These are phyloP conservation scores for Coleophoma cylindrospora DNA, from an alignment of 2,329 filamentous ascomycete species.

Conservation along the genomic window DNA sequence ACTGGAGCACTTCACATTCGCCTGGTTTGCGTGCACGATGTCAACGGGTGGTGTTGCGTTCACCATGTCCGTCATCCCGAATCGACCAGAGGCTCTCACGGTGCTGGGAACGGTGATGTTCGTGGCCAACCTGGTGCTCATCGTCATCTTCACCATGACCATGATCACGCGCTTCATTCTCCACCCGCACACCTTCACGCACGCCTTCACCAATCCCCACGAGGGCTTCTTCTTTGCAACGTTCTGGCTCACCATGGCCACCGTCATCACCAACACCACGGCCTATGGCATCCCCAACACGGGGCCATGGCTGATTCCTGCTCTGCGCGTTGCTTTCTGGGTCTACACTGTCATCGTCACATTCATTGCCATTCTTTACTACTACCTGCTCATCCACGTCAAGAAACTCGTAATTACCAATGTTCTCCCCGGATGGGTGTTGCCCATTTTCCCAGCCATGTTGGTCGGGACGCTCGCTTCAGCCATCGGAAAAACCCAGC, in stretches of 20 bases:
- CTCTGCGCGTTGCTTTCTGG: slow-evolving; percentile 65
- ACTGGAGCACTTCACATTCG: slow-evolving; percentile 19
- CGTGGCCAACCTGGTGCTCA: slow-evolving; percentile 62
- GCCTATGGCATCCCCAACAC: slow-evolving; percentile 56
- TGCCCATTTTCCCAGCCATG: slow-evolving; percentile 73
- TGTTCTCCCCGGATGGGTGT: slow-evolving; percentile 70
- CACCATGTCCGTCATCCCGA: slow-evolving; percentile 58
- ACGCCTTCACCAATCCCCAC: slow-evolving; percentile 56
- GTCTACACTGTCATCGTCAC: slow-evolving; percentile 57
- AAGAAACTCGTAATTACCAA: slow-evolving; percentile 49
- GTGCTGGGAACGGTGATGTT: slow-evolving; percentile 67
- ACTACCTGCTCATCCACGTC: slow-evolving; percentile 58
- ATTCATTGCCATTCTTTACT: slow-evolving; percentile 57
- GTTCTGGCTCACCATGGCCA: slow-evolving; percentile 64
- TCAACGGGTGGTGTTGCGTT: slow-evolving; percentile 67
- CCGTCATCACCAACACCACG: slow-evolving; percentile 62
- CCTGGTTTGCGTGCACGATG: slow-evolving; percentile 72
- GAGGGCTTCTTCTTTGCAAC: slow-evolving; percentile 70
- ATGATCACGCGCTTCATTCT: slow-evolving; percentile 59
- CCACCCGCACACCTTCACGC: slow-evolving; percentile 46
- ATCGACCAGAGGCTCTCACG: slow-evolving; percentile 56
- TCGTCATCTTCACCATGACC: slow-evolving; percentile 45
- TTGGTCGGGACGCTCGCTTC: slow-evolving; percentile 65
- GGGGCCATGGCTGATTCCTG: slow-evolving; percentile 48
- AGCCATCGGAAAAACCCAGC: slow-evolving; percentile 57